phyloP scores from a whole-genome alignment of 768 basidiomycete genomes.

The Auricularia cornea region DNA sequence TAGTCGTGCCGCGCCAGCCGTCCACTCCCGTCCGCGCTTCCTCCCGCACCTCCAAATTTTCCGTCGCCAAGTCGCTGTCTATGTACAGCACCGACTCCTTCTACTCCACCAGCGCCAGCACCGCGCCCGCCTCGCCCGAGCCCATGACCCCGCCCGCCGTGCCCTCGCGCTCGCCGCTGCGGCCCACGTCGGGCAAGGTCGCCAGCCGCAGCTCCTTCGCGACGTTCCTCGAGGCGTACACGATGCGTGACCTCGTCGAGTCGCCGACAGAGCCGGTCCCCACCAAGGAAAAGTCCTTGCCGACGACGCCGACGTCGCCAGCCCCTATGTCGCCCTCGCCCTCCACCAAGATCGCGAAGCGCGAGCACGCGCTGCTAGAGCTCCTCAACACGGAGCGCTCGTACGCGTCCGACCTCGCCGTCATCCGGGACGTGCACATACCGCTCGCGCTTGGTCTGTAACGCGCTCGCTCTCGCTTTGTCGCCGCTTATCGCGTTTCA shows the following conservation, averaged over 20 bases:
- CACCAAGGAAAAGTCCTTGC: neutral
- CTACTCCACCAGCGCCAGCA: neutral
- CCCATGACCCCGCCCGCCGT: neutral
- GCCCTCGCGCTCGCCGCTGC: neutral
- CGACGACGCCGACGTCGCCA: neutral
- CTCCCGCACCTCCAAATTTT: neutral
- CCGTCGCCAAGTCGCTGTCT: conserved; percentile 1
- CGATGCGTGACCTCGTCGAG: neutral
- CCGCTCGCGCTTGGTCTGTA: conserved; percentile 64
- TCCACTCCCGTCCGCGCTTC: neutral
- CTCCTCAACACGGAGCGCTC: conserved; percentile 71
- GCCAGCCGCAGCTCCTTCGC: neutral
- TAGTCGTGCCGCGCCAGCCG: neutral
- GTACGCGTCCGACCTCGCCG: conserved; percentile 74
- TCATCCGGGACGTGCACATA: conserved; percentile 71
- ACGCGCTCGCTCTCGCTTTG: neutral
- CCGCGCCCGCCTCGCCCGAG: neutral
- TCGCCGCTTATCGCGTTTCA: neutral
- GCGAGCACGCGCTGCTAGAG: conserved; percentile 70
- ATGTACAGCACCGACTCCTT: conserved; percentile 1
- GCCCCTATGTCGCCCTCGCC: neutral
- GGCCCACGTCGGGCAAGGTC: neutral
- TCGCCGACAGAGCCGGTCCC: neutral
- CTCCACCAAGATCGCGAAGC: conserved; percentile 43
- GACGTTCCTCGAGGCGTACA: neutral